These are phyloP conservation scores for Dipteronia sinensis DNA, from an alignment of 345 rosid genomes.

Conservation along the genomic window DNA sequence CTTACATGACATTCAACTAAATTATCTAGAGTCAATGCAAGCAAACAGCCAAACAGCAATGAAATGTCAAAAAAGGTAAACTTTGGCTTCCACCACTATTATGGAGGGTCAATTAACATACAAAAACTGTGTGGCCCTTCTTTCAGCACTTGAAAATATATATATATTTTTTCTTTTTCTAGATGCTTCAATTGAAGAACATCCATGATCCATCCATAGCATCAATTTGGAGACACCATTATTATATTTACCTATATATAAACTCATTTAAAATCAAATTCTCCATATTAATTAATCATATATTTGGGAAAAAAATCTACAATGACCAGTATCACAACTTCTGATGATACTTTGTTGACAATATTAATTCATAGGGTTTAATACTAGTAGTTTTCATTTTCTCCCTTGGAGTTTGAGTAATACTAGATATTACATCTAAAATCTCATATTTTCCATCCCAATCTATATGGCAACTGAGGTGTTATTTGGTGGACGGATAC, in stretches of 20 bases:
- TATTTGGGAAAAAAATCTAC: not conserved
- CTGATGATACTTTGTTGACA: not conserved
- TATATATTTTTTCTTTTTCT: not conserved
- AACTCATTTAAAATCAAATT: not conserved
- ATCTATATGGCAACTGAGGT: accelerated
- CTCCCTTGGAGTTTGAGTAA: too few species aligned
- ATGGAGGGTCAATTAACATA: conserved; percentile 8
- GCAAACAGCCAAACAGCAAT: conserved; percentile 10
- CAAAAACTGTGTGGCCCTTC: conserved; percentile 17
- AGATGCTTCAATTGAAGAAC: conserved; percentile 18
- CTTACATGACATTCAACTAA: conserved; percentile 24
- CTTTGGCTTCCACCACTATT: conserved; percentile 45
- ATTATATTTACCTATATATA: conserved; percentile 18
- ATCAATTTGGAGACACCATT: conserved; percentile 40
- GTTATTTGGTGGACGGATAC: too few species aligned
- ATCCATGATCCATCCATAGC: not conserved
- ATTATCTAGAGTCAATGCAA: conserved; percentile 52
- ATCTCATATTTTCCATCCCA: too few species aligned
- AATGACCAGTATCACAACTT: not conserved
- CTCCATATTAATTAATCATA: not conserved
- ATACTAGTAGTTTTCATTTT: not conserved
- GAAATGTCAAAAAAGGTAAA: conserved; percentile 19
- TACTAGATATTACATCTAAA: too few species aligned
- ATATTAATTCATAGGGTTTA: not conserved
- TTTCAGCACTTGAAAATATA: not conserved